Conservation (phyloP, 1,284 basidiomycete species). For the Sporisorium scitamineum region DNA sequence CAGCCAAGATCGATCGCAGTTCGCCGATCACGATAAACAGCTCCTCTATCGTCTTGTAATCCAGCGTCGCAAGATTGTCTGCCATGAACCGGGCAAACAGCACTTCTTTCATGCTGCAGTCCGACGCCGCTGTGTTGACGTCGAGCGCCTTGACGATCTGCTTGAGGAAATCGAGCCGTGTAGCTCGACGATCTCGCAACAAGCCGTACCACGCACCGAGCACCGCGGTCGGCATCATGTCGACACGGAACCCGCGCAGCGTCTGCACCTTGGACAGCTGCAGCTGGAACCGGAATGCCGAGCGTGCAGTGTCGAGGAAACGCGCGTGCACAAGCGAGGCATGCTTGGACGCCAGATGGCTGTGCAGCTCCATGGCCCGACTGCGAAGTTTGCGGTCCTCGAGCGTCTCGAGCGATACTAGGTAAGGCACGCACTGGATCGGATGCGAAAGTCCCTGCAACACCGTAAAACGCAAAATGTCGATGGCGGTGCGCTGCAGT, state of each 20-base stretch:
- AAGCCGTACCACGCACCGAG: slow-evolving; percentile 91
- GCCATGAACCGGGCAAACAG: slow-evolving; percentile 89
- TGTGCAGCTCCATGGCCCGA: slow-evolving; percentile 84
- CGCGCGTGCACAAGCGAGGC: slow-evolving; percentile 87
- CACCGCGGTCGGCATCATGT: slow-evolving; percentile 25
- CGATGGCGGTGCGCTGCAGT: slow-evolving; percentile 86
- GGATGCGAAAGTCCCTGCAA: slow-evolving; percentile 96
- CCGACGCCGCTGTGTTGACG: slow-evolving; percentile 72
- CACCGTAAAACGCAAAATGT: slow-evolving; percentile 90
- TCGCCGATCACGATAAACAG: slow-evolving; percentile 84
- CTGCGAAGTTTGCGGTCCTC: slow-evolving; percentile 76
- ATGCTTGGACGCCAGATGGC: slow-evolving; percentile 87
- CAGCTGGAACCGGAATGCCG: slow-evolving; percentile 84
- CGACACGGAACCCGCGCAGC: slow-evolving; percentile 37
- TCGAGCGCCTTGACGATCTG: slow-evolving; percentile 84
- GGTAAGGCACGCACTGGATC: slow-evolving; percentile 88
- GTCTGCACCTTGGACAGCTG: slow-evolving; percentile 12
- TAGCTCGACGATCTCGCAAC: slow-evolving; percentile 85
- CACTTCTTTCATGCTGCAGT: slow-evolving; percentile 44
- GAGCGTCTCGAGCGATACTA: slow-evolving; percentile 92
- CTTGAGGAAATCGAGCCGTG: slow-evolving; percentile 86
- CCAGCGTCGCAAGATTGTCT: slow-evolving; percentile 89
- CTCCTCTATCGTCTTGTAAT: slow-evolving; percentile 95
- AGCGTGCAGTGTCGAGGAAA: slow-evolving; percentile 81
- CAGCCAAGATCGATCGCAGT: slow-evolving; percentile 83